Percentiles rank a stretch among this genome's conserved stretches.
Conservation (phyloP, 352 stramenopile genomes). For the Globisporangium yorkense region DNA sequence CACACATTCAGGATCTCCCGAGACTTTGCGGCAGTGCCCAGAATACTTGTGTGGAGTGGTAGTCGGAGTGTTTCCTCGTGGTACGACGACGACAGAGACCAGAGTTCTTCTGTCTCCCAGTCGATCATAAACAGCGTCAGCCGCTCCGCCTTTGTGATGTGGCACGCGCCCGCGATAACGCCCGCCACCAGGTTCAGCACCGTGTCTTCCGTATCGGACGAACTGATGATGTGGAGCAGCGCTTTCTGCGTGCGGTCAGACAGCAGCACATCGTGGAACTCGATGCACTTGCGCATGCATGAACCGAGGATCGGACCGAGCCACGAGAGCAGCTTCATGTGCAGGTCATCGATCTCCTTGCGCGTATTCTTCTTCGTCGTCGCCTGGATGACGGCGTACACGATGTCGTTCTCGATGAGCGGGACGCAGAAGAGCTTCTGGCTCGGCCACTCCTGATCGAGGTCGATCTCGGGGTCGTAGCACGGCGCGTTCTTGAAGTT, state of each 20-base stretch:
- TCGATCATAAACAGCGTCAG: constrained; percentile 81
- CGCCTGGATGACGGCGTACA: constrained; percentile 75
- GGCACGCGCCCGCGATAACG: constrained; percentile 70
- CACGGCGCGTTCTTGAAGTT: constrained; percentile 39
- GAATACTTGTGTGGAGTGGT: constrained; percentile 45
- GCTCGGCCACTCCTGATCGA: constrained; percentile 42
- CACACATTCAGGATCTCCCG: constrained; percentile 68
- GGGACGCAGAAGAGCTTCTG: constrained; percentile 74
- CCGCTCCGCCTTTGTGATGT: constrained; percentile 78
- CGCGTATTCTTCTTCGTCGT: constrained; percentile 33
- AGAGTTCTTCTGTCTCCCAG: constrained; percentile 78
- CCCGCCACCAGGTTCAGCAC: constrained; percentile 81
- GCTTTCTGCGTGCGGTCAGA: constrained; percentile 82
- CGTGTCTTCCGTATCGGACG: constrained; percentile 75
- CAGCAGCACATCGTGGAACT: constrained; percentile 78
- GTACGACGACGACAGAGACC: constrained; percentile 74
- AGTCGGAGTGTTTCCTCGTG: constrained; percentile 64
- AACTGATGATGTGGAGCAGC: constrained; percentile 82
- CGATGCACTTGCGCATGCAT: constrained; percentile 83
- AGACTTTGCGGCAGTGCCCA: constrained; percentile 53
- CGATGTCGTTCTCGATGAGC: constrained; percentile 61
- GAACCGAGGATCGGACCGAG: constrained; percentile 75
- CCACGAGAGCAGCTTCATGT: constrained; percentile 74
- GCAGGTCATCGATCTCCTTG: constrained; percentile 48
- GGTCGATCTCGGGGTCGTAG: constrained; percentile 68